Evolutionary conservation across 1,139 yeast species (phyloP).

Genomic region (Saccharomycopsis hybrid): DNA sequence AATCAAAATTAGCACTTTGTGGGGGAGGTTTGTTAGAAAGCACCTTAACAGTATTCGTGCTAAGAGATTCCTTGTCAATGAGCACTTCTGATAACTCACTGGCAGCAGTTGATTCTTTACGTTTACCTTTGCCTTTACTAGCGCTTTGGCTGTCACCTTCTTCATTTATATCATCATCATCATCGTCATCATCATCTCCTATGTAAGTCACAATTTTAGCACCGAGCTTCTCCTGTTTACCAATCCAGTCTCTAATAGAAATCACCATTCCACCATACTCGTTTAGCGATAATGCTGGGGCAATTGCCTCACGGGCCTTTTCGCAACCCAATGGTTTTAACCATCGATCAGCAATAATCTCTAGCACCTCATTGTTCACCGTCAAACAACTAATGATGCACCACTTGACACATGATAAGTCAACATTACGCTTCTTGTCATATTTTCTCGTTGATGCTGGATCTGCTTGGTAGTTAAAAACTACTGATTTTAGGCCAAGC

Average conservation of each 20-base stretch:
- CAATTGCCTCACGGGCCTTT: conserved; percentile 68
- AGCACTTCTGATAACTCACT: conserved; percentile 58
- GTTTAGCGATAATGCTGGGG: conserved; percentile 82
- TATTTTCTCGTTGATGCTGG: conserved; percentile 81
- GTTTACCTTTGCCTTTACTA: too few species aligned
- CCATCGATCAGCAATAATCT: conserved; percentile 87
- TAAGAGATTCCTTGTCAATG: conserved; percentile 74
- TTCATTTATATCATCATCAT: too few species aligned
- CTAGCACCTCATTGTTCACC: conserved; percentile 90
- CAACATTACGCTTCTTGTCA: conserved; percentile 71
- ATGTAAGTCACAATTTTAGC: conserved; percentile 31
- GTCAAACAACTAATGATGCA: conserved; percentile 87
- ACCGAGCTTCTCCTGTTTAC: conserved; percentile 56
- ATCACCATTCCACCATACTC: conserved; percentile 97
- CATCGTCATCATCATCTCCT: conserved; percentile 27
- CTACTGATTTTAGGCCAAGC: conserved; percentile 85
- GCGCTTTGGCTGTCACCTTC: too few species aligned
- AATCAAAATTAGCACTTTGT: conserved; percentile 42
- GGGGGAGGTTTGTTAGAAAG: conserved; percentile 56
- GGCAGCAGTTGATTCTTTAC: conserved; percentile 34
- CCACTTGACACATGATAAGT: conserved; percentile 78
- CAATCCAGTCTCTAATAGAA: conserved; percentile 87
- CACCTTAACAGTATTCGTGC: conserved; percentile 70
- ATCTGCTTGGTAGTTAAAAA: conserved; percentile 85
- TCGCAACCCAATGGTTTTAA: conserved; percentile 83